These are phyloP conservation scores for Lolium multiflorum DNA, from an alignment of 176 grass and related monocot genomes.

Conservation along the genomic window DNA sequence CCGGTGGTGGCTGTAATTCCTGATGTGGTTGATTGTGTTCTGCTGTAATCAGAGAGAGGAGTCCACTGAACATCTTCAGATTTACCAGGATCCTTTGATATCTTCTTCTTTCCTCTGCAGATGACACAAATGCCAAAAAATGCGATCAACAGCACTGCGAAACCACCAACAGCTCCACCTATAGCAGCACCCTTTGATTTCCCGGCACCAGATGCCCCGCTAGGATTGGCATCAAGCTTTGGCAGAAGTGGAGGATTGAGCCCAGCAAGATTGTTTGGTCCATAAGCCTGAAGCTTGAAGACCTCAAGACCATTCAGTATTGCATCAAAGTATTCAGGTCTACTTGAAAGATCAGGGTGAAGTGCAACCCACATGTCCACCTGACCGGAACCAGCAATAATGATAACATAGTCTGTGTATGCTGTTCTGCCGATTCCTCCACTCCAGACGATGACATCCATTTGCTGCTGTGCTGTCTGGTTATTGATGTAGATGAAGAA, in stretches of 20 bases:
- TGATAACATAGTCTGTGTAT: conserved; percentile 49
- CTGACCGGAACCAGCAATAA: conserved; percentile 36
- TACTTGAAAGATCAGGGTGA: conserved; percentile 50
- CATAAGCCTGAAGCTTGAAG: conserved; percentile 44
- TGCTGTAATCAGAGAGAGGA: conserved; percentile 42
- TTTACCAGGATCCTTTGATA: conserved; percentile 26
- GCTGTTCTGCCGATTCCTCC: conserved; percentile 52
- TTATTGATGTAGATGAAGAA: conserved; percentile 84
- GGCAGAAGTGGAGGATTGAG: conserved; percentile 45
- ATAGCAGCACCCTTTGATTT: conserved; percentile 34
- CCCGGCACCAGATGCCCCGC: background rate
- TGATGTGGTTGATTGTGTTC: conserved; percentile 29
- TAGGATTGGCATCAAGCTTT: background rate
- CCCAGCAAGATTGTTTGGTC: conserved; percentile 52
- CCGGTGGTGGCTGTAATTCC: conserved; percentile 28
- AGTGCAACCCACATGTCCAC: conserved; percentile 78
- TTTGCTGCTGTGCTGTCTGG: conserved; percentile 46
- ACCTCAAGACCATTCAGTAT: conserved; percentile 86
- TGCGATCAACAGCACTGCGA: conserved; percentile 26
- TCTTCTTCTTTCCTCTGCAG: conserved; percentile 57
- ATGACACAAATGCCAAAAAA: conserved; percentile 37
- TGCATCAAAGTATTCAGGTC: conserved; percentile 68
- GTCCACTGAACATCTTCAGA: conserved; percentile 33
- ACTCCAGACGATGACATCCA: conserved; percentile 65
- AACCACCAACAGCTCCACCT: conserved; percentile 51